Evolutionary conservation across 2,329 filamentous ascomycete genomes (phyloP), one percentile per base, ranked within the genome.

Genomic region (Sordariomycetes sp.): DNA sequence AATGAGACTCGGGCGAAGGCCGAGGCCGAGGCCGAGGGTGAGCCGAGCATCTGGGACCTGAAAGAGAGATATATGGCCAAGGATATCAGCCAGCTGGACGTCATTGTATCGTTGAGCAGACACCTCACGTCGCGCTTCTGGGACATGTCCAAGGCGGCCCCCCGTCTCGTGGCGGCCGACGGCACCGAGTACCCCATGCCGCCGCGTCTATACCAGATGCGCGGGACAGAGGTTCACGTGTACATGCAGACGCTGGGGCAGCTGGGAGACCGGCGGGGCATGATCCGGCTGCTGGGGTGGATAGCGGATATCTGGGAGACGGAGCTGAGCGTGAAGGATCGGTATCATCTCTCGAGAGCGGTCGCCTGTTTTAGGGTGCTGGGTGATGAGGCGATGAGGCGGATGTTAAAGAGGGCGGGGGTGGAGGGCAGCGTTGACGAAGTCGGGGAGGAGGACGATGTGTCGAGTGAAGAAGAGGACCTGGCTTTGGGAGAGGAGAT

Each of bases 201-300:
- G 3, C 16, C 12, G 20, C 37, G 28, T 5, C 40, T 40, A 11
- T 22, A 48, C 7, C 46, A 35, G n/a, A 28, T 40, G 32, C 46
- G 55, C 3, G 55, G 55, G n/a, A 57, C 14, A 28, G 55, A 57
- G 24, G 55, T 40, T 1, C 57, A 58, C 25, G 20, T 50, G 12
- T 58, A 58, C 37, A 58, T 58, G 57, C 57, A 54, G 43, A 24
- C 34, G n/a, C 57, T 58, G 25, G 57, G 32, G 18, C 28, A 58
- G 16, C 57, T 58, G 48, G 79, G 78, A 40, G 82, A 89, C 62
- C 74, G 76, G 54, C 71, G 78, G 2, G 82, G 79, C 55, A 81
- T 90, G 66, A 74, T 79, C 5, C 72, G 71, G 3, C 69, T 86
- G 5, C 69, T 86, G 16, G 68, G 71, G 34, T 91, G 85, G 85